A percentile compares a stretch with the other conserved stretches of the same genome.
These are phyloP conservation scores for Talaromyces albobiverticillius DNA, from an alignment of 2,329 filamentous ascomycete genomes.

Conservation along the genomic window DNA sequence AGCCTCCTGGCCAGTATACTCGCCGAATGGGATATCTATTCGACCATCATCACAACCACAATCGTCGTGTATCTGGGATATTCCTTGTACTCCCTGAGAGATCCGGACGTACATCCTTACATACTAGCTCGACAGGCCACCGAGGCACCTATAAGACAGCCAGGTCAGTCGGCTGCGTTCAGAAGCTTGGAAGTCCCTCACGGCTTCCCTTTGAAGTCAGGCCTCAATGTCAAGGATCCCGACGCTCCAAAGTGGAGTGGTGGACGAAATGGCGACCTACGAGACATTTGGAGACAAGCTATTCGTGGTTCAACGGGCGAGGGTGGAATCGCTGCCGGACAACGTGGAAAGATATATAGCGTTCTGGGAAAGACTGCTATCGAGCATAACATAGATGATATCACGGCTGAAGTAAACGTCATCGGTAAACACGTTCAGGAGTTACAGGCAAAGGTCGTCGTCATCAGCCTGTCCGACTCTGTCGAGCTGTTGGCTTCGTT, in stretches of 20 bases:
- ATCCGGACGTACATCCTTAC: conserved; percentile 89
- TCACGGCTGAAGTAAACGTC: conserved; percentile 83
- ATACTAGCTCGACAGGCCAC: conserved; percentile 81
- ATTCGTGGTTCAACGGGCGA: conserved; percentile 62
- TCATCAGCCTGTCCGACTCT: conserved; percentile 89
- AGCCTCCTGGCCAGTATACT: conserved; percentile 66
- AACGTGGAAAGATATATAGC: conserved; percentile 70
- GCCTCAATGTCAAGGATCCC: conserved; percentile 77
- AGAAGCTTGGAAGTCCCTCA: conserved; percentile 81
- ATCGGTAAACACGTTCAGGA: conserved; percentile 76
- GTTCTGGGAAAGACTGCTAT: conserved; percentile 72
- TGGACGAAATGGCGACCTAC: conserved; percentile 82
- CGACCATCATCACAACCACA: conserved; percentile 66
- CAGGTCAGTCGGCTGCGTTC: conserved; percentile 81
- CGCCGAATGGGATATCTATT: conserved; percentile 78
- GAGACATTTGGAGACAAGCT: conserved; percentile 83
- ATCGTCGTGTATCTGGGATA: conserved; percentile 69
- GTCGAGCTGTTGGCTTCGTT: conserved; percentile 78
- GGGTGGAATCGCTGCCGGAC: conserved; percentile 59
- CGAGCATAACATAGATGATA: conserved; percentile 68
- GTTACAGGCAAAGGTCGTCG: conserved; percentile 68
- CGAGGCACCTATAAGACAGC: conserved; percentile 73
- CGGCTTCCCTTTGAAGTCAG: conserved; percentile 73
- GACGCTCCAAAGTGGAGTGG: conserved; percentile 77
- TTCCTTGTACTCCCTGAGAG: conserved; percentile 66